These are phyloP conservation scores for Candida alai DNA, from an alignment of 805 yeast genomes.

Conservation along the genomic window DNA sequence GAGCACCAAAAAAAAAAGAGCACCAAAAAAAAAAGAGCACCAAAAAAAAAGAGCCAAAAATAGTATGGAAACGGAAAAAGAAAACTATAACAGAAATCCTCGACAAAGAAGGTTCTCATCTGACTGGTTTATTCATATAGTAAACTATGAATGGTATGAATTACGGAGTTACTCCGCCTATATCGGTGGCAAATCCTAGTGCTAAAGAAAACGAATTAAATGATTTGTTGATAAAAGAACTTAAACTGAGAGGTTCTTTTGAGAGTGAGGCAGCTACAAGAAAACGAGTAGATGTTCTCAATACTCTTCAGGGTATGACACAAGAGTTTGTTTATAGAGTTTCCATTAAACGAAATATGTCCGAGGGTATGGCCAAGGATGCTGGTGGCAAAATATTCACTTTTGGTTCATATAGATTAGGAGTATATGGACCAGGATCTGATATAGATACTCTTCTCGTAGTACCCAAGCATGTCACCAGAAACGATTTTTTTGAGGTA, in stretches of 20 bases:
- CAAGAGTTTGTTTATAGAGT: constrained; percentile 82
- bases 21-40: too few species aligned
- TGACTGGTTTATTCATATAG: too few species aligned
- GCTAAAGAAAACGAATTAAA: constrained; percentile 73
- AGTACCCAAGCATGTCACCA: constrained; percentile 90
- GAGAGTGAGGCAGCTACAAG: constrained; percentile 82
- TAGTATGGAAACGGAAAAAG: too few species aligned
- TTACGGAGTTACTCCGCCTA: constrained; percentile 78
- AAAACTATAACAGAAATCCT: too few species aligned
- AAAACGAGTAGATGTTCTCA: constrained; percentile 73
- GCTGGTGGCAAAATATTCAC: constrained; percentile 98
- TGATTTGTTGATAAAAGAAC: constrained; percentile 70
- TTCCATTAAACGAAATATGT: constrained; percentile 80
- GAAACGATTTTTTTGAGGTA: constrained; percentile 85
- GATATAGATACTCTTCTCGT: constrained; percentile 97
- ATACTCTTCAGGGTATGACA: constrained; percentile 65
- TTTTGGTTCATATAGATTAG: constrained; percentile 89
- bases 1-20: too few species aligned
- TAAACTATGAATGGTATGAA: constrained; percentile 19
- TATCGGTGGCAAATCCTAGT: constrained; percentile 81
- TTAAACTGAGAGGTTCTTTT: constrained; percentile 81
- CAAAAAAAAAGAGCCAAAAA: too few species aligned
- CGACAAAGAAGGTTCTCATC: too few species aligned
- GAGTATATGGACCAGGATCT: constrained; percentile 97
- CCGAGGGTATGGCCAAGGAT: constrained; percentile 95